phyloP scores from a whole-genome alignment of 2,329 filamentous ascomycete genomes.

The Metarhizium sp. region DNA sequence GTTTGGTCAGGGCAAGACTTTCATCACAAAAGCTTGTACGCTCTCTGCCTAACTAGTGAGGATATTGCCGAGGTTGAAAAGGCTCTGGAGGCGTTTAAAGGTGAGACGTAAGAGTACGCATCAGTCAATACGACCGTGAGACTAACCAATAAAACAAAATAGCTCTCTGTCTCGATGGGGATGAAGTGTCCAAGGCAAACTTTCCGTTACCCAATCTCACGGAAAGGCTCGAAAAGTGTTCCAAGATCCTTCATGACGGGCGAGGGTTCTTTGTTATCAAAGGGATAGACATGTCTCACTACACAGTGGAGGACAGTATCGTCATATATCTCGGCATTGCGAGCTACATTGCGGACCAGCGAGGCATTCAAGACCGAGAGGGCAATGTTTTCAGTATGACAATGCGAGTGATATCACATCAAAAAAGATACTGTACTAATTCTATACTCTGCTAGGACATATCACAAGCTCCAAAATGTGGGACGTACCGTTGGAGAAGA shows the following conservation, averaged over 20 bases:
- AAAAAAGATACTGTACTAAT: background rate
- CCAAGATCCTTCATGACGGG: constrained; percentile 28
- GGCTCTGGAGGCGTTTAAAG: background rate
- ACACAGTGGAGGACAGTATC: constrained; percentile 43
- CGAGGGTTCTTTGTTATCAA: constrained; percentile 44
- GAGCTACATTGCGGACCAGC: constrained; percentile 43
- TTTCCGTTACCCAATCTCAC: constrained; percentile 32
- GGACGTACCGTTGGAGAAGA: constrained; percentile 30
- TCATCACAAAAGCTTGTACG: constrained; percentile 8
- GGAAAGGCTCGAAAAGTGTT: constrained; percentile 22
- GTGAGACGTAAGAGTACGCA: background rate
- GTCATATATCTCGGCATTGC: constrained; percentile 47
- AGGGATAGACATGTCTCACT: constrained; percentile 38
- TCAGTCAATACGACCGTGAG: background rate
- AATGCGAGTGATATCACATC: constrained; percentile 3
- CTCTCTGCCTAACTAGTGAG: constrained; percentile 9
- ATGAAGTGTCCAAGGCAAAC: constrained; percentile 24
- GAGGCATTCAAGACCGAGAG: constrained; percentile 39
- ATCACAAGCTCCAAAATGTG: constrained; percentile 37
- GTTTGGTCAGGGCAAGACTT: constrained; percentile 16
- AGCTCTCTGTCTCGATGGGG: constrained; percentile 25
- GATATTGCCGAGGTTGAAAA: background rate
- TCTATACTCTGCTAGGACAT: constrained; percentile 28
- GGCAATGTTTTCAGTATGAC: constrained; percentile 37
- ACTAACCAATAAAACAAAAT: background rate